A percentile compares a stretch with the other conserved stretches of the same genome.
These are phyloP conservation scores for Pezicula radicicola DNA, from an alignment of 2,329 filamentous ascomycete species.

Conservation along the genomic window DNA sequence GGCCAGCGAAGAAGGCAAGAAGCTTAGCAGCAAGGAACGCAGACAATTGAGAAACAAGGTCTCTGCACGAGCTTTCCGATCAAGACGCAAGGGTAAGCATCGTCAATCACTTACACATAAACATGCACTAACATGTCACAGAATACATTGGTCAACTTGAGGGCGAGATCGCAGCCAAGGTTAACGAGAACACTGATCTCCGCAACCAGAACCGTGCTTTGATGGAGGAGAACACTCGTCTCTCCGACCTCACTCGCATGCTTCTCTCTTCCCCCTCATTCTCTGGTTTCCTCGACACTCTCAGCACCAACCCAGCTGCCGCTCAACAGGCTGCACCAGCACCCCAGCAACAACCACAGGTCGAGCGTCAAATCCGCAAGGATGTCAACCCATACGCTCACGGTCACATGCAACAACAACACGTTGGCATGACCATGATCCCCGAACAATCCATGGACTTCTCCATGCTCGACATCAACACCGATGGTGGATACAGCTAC, in stretches of 20 bases:
- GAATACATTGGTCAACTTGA: slow-evolving; percentile 98
- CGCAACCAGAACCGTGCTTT: slow-evolving; percentile 79
- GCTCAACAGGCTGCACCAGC: slow-evolving; percentile 32
- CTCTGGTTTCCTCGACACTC: slow-evolving; percentile 72
- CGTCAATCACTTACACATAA: slow-evolving; percentile 1
- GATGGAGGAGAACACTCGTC: slow-evolving; percentile 78
- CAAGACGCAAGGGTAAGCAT: slow-evolving; percentile 88
- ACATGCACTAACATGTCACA: slow-evolving; percentile 52
- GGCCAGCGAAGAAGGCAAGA: slow-evolving; percentile 98
- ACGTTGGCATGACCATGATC: slow-evolving; percentile 79
- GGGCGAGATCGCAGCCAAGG: slow-evolving; percentile 79
- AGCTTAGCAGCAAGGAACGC: slow-evolving; percentile 96
- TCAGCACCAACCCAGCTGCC: slow-evolving; percentile 56
- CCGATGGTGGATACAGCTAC: slow-evolving; percentile 50
- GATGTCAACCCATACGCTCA: slow-evolving; percentile 61
- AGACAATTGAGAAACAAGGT: slow-evolving; percentile 99
- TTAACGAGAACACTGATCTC: slow-evolving; percentile 78
- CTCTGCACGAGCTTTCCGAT: slow-evolving; percentile 94
- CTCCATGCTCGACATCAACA: slow-evolving; percentile 63
- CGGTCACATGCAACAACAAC: slow-evolving; percentile 54
- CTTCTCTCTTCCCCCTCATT: slow-evolving; percentile 79
- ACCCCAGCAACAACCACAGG: slow-evolving; percentile 31
- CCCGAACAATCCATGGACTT: slow-evolving; percentile 78
- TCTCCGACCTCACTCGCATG: slow-evolving; percentile 76
- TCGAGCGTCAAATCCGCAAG: slow-evolving; percentile 54